These are phyloP conservation scores for Eucommia ulmoides DNA, from an alignment of 257 asterid genomes.

Conservation along the genomic window DNA sequence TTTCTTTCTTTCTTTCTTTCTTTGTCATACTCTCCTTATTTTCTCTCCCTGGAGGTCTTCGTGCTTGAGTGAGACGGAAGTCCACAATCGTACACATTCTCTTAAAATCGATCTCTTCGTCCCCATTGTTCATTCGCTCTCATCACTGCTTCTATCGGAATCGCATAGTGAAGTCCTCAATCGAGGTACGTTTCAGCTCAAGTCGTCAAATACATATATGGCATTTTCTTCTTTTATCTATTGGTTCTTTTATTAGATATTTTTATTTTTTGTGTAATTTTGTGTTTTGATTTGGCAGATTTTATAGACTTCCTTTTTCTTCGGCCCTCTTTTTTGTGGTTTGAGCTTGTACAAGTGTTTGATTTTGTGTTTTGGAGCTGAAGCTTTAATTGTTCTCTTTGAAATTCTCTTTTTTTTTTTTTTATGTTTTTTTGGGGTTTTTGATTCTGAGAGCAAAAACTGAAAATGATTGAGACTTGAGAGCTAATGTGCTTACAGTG, in stretches of 20 bases:
- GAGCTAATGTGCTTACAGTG: background rate
- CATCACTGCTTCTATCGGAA: background rate
- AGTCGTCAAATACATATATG: background rate
- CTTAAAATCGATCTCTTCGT: background rate
- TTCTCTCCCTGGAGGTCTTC: background rate
- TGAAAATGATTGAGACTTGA: no score
- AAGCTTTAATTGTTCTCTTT: background rate
- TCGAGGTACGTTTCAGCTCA: background rate
- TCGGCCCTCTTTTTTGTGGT: no score
- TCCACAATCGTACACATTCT: background rate
- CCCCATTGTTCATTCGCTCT: background rate
- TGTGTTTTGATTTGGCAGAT: background rate
- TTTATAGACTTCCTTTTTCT: background rate
- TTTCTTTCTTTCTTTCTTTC: no score
- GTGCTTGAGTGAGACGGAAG: background rate
- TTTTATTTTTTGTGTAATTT: background rate
- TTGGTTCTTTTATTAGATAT: background rate
- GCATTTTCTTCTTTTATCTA: background rate
- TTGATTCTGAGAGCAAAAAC: background rate
- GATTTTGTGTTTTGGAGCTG: background rate
- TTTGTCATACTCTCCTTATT: no score
- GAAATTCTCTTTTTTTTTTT: background rate
- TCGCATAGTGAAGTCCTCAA: background rate
- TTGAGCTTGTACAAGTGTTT: background rate
- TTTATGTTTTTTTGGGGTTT: background rate